Conservation (phyloP, 345 rosid genomes). For the Passiflora organensis region DNA sequence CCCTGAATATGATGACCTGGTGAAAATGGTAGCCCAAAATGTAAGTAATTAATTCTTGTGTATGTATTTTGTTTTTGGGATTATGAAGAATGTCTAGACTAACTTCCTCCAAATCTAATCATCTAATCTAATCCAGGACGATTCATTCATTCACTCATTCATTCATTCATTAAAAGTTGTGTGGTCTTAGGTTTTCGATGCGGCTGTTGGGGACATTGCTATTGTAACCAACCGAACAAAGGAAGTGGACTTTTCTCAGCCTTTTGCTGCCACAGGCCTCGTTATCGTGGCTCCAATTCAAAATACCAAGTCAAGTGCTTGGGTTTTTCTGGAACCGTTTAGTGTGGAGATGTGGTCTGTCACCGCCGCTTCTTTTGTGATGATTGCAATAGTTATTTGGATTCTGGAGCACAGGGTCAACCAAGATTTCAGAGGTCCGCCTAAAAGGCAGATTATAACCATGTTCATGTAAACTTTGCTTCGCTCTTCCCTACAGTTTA, state of each 20-base stretch:
- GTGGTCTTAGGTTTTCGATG: conserved; percentile 63
- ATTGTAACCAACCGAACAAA: conserved; percentile 72
- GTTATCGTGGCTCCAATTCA: conserved; percentile 24
- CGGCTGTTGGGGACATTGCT: conserved; percentile 74
- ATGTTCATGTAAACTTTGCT: conserved; percentile 21
- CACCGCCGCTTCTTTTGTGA: conserved; percentile 25
- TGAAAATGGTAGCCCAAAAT: conserved; percentile 42
- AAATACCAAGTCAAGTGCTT: conserved; percentile 21
- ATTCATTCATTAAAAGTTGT: conserved; percentile 3
- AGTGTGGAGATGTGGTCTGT: conserved; percentile 28
- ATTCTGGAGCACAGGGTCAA: conserved; percentile 29
- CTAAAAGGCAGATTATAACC: conserved; percentile 23
- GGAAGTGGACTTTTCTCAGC: conserved; percentile 89
- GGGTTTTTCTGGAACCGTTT: conserved; percentile 33
- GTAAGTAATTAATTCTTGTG: conserved; percentile 53
- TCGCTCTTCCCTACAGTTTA: not conserved
- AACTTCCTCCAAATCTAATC: too few relatives aligned
- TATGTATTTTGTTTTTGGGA: not conserved
- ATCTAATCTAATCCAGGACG: too few relatives aligned
- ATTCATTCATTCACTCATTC: too few relatives aligned
- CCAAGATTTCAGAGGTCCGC: conserved; percentile 34
- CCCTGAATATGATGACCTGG: conserved; percentile 53
- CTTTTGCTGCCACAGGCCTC: conserved; percentile 37
- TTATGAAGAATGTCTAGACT: not conserved
- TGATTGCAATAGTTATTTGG: conserved; percentile 30